Evolutionary conservation across 768 basidiomycete genomes (phyloP).

Genomic region (Boletus reticulatus): DNA sequence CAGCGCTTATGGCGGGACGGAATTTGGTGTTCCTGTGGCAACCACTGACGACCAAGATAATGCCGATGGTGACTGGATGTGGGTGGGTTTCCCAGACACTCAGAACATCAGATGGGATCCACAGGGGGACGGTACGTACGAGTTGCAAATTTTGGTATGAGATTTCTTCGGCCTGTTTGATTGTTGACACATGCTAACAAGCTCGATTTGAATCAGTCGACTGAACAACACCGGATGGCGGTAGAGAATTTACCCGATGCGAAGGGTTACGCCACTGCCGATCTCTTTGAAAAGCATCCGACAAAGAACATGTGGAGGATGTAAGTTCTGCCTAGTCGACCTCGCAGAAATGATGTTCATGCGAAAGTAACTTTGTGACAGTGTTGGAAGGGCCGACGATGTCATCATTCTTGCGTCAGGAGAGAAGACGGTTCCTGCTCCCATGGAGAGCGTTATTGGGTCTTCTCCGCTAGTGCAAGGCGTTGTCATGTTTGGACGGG

Average conservation of each 20-base stretch:
- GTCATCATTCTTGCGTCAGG: slow-evolving; percentile 30
- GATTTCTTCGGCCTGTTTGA: not conserved
- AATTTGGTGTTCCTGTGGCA: slow-evolving; percentile 16
- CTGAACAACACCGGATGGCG: not conserved
- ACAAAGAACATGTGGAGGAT: slow-evolving; percentile 40
- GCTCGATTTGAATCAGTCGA: not conserved
- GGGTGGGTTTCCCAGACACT: slow-evolving; percentile 28
- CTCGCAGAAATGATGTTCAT: not conserved
- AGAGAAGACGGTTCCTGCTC: slow-evolving; percentile 24
- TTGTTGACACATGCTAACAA: not conserved
- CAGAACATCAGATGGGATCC: slow-evolving; percentile 29
- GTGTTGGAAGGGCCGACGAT: slow-evolving; percentile 35
- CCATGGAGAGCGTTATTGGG: slow-evolving; percentile 28
- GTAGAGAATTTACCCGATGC: slow-evolving; percentile 38
- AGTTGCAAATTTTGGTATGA: slow-evolving; percentile 38
- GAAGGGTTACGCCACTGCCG: slow-evolving; percentile 42
- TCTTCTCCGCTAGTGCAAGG: slow-evolving; percentile 22
- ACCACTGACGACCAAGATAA: slow-evolving; percentile 2
- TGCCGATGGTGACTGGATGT: slow-evolving; percentile 34
- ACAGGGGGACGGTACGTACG: slow-evolving; percentile 34
- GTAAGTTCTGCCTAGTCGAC: not conserved
- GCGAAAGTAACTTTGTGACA: not conserved
- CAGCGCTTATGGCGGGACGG: slow-evolving; percentile 38
- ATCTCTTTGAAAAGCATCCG: slow-evolving; percentile 45
- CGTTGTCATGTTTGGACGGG: slow-evolving; percentile 35